Percentiles rank a stretch among this genome's conserved stretches.
Evolutionary conservation across 176 grass and related monocot genomes (phyloP).

Genomic region (Oryza officinalis): DNA sequence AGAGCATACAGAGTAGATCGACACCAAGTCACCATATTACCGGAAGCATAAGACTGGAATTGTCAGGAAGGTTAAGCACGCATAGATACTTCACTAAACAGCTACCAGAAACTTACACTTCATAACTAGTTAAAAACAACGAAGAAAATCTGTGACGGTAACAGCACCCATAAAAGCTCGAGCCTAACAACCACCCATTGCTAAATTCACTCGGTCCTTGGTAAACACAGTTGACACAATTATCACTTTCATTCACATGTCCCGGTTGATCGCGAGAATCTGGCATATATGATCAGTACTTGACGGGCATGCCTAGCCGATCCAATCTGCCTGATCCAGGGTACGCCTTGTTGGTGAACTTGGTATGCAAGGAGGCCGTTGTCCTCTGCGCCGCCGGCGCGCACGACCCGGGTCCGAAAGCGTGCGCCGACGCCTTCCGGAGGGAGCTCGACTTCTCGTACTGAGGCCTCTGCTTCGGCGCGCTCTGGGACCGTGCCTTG

Average conservation of each 20-base stretch:
- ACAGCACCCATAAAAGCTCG: constrained; percentile 11
- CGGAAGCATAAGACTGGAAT: background rate
- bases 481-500: constrained; percentile 88
- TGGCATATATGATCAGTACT: constrained; percentile 30
- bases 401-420: background rate
- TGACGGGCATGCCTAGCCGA: constrained; percentile 74
- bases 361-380: constrained; percentile 56
- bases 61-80: constrained; percentile 28
- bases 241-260: background rate
- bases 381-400: constrained; percentile 40
- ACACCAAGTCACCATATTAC: background rate
- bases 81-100: constrained; percentile 28
- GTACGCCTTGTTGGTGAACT: constrained; percentile 74
- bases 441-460: constrained; percentile 58
- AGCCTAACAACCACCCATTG: constrained; percentile 17
- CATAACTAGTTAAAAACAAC: constrained; percentile 16
- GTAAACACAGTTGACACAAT: background rate
- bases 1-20: background rate
- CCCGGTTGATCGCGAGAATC: background rate
- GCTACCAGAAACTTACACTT: constrained; percentile 47
- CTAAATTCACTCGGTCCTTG: constrained; percentile 5
- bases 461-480: constrained; percentile 72
- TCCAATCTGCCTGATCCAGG: constrained; percentile 72
- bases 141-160: constrained; percentile 39
- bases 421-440: constrained; percentile 48